Percentiles rank a stretch among this genome's conserved stretches.
These are phyloP conservation scores for Termitomyces sp. DNA, from an alignment of 768 basidiomycete species.

Conservation along the genomic window DNA sequence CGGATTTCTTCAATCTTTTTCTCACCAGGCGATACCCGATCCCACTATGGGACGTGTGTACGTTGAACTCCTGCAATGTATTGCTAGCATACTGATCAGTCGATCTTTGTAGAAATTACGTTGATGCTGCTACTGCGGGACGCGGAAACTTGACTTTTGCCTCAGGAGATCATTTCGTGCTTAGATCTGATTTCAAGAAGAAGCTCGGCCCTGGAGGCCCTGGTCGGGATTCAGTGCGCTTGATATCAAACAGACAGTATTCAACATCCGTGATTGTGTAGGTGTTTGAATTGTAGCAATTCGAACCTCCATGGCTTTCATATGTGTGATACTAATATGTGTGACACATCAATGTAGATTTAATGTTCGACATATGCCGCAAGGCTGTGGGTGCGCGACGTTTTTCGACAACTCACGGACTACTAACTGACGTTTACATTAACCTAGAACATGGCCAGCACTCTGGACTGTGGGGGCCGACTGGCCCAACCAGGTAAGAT, in stretches of 20 bases:
- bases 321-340: neutral
- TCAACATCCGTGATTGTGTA: constrained; percentile 51
- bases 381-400: constrained; percentile 46
- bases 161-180: constrained; percentile 44
- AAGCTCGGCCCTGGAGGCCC: constrained; percentile 39
- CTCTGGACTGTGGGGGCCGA: constrained; percentile 48
- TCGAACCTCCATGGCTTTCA: neutral
- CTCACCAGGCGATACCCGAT: constrained; percentile 1
- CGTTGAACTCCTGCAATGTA: neutral
- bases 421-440: neutral
- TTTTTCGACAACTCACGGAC: neutral
- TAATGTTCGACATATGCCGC: constrained; percentile 55
- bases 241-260: constrained; percentile 49
- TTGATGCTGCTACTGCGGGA: constrained; percentile 42
- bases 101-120: constrained; percentile 32
- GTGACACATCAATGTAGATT: constrained; percentile 22
- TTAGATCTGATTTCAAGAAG: constrained; percentile 51
- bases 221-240: constrained; percentile 55
- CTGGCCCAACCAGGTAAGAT: constrained; percentile 41
- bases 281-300: constrained; percentile 1
- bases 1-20: neutral
- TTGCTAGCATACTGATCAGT: neutral
- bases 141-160: constrained; percentile 54
- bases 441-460: constrained; percentile 44
- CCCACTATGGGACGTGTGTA: constrained; percentile 4